These are phyloP conservation scores for Cutaneotrichosporon mucoides DNA, from an alignment of 1,284 basidiomycete genomes.

Conservation along the genomic window DNA sequence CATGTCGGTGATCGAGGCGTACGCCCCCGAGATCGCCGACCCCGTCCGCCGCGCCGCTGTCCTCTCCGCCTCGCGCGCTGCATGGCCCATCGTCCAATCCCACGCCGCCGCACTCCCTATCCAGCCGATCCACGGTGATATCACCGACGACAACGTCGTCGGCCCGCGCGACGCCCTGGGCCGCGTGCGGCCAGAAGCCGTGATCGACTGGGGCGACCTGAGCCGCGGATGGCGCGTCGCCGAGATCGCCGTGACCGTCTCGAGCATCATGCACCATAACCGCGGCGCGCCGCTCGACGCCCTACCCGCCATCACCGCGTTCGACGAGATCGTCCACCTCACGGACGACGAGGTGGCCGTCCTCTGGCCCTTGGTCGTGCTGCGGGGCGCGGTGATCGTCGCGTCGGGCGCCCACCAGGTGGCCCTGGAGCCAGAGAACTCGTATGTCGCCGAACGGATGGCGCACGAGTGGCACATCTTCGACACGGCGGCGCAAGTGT, in stretches of 20 bases:
- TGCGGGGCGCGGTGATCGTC: slow-evolving; percentile 11
- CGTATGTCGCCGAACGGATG: slow-evolving; percentile 5
- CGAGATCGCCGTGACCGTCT: slow-evolving; percentile 11
- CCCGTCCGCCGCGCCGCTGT: neutral
- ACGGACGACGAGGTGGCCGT: slow-evolving; percentile 9
- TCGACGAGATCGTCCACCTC: neutral
- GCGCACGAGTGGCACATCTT: slow-evolving; percentile 13
- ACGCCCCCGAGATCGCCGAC: neutral
- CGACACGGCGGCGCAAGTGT: slow-evolving; percentile 1
- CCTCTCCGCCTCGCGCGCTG: neutral
- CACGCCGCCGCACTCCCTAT: neutral
- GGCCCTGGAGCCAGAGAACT: slow-evolving; percentile 9
- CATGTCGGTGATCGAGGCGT: slow-evolving; percentile 10
- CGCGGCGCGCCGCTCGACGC: neutral
- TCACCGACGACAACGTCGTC: slow-evolving; percentile 18
- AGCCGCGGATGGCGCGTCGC: slow-evolving; percentile 12
- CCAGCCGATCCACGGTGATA: slow-evolving; percentile 16
- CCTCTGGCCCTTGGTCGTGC: slow-evolving; percentile 15
- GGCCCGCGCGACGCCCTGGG: slow-evolving; percentile 9
- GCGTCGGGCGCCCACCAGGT: slow-evolving; percentile 8
- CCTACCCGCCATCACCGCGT: slow-evolving; percentile 10
- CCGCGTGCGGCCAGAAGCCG: slow-evolving; percentile 1
- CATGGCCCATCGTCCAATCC: neutral
- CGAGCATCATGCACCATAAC: slow-evolving; percentile 13
- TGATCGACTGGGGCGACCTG: slow-evolving; percentile 19